A percentile compares a stretch with the other conserved stretches of the same genome.
phyloP scores from a whole-genome alignment of 2,329 filamentous ascomycete genomes.

The Triangularia verruculosa region DNA sequence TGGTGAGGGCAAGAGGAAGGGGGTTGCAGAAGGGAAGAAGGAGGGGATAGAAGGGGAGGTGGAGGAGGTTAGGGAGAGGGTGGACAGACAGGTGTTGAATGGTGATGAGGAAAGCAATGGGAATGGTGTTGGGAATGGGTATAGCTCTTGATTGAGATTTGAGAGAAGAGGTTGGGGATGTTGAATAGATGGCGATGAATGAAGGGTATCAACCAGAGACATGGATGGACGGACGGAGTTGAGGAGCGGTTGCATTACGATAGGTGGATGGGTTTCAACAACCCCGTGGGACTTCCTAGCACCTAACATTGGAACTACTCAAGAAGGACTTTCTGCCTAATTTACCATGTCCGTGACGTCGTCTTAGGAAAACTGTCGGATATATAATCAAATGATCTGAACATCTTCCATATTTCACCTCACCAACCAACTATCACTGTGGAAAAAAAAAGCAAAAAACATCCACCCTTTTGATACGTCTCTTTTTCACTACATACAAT shows the following conservation, averaged over 20 bases:
- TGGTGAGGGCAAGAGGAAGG: constrained; percentile 5
- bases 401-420: background rate
- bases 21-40: constrained; percentile 12
- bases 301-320: too few species aligned
- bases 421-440: background rate
- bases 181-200: too few species aligned
- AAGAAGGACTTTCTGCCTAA: too few species aligned
- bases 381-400: background rate
- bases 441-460: background rate
- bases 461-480: background rate
- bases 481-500: background rate
- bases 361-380: too few species aligned
- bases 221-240: too few species aligned
- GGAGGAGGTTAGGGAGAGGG: constrained; percentile 5
- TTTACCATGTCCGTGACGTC: too few species aligned
- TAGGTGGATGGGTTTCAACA: too few species aligned
- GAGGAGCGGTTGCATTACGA: too few species aligned
- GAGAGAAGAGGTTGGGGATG: background rate
- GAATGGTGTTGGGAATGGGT: constrained; percentile 2
- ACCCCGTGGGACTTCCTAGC: too few species aligned
- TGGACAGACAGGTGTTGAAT: background rate
- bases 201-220: too few species aligned
- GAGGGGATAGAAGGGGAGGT: constrained; percentile 11
- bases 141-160: too few species aligned
- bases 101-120: constrained; percentile 8